Base-by-base conservation (phyloP, 768 basidiomycete genomes). In the Cystobasidium tubakii region DNA sequence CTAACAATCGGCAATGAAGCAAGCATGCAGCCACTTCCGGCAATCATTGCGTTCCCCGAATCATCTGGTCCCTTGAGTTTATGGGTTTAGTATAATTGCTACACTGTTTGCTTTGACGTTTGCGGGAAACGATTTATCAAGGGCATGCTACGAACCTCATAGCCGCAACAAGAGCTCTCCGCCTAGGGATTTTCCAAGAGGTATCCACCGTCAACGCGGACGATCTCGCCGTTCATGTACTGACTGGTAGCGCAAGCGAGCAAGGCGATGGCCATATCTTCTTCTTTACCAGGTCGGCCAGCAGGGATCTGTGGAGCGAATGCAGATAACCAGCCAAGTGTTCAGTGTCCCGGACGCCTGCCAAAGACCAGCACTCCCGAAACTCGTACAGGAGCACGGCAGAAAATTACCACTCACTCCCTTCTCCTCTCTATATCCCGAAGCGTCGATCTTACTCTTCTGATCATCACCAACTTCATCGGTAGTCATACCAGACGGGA, bases 381-480 rank as follows among this genome's bases (percentile, higher is more conserved):
- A n/a, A n/a, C n/a, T n/a, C n/a, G n/a, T n/a, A n/a, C n/a, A n/a
- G n/a, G n/a, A n/a, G n/a, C n/a, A 39, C 15, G 39, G 15, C 39
- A 39, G 15, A 39, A 15, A 15, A 39, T 39, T 15, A 39, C 15
- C 6, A 54, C 53, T n/a, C 21, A 54, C 53, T n/a, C 53, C 36
- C 33, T 63, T 63, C 29, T 63, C 27, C 36, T 63, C 62, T 31
- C 27, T 25, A 39, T 63, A 63, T 21, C 62, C 62, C 19, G 29
- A 33, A 39, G 62, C 62, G n/a, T 63, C 62, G 62, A 83, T 80
- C 12, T 74, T 65, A 1, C 80, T 81, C 76, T 81, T 82, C 75
- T 83, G 81, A 43, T 67, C 65, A 39, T 80, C 81, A 62, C 81
- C 79, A 0, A 80, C 82, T 25, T 57, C 75, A 27, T 62, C 57